Base-by-base conservation (phyloP, 495 filamentous ascomycete species). In the Penicillium cinerascens region DNA sequence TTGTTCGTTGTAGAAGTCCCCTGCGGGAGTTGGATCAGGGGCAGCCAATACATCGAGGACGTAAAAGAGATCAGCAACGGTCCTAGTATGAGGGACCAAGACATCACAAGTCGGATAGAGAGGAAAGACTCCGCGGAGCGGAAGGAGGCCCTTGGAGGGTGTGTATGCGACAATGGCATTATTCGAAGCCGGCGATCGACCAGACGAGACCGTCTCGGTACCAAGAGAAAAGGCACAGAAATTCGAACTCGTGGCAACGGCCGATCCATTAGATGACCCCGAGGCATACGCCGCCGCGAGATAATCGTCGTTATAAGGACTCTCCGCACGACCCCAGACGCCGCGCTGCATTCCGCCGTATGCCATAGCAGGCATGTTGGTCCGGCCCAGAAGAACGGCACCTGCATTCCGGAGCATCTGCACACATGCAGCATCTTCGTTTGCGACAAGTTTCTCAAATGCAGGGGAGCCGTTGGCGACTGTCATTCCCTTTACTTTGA, bases 401-500 rank as follows among this genome's bases (percentile, higher is more conserved):
- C 87, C 87, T 5, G 81, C 80, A 47, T 78, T 64, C 21, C 85
- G 78, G 26, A 88, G 77, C 45, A 71, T 61, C 16, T 66, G 52
- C 1, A 89, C 80, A 10, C 88, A 83, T 25, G 71, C 67, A 5
- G 85, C 81, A 71, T 89, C 85, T 47, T 83, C 72, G 2, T 84
- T 86, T 0, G 86, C 81, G 9, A 84, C 65, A 37, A 79, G 78
- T 4, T 76, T 82, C 6, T 85, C 66, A 8, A 89, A 78, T 33
- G 80, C 82, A 55, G 72, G 77, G 22, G 72, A 78, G 17, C 74
- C 76, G 26, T 60, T 59, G 1, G 72, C 77, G 5, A 82, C 82
- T 3, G 78, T 84, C 66, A 86, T 81, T 70, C 87, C 86, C 47
- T 79, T 76, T 49, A 88, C 86, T 47, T 76, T 76, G 51, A 88